These are phyloP conservation scores for Clonostachys sp. DNA, from an alignment of 2,329 filamentous ascomycete species.

Conservation along the genomic window DNA sequence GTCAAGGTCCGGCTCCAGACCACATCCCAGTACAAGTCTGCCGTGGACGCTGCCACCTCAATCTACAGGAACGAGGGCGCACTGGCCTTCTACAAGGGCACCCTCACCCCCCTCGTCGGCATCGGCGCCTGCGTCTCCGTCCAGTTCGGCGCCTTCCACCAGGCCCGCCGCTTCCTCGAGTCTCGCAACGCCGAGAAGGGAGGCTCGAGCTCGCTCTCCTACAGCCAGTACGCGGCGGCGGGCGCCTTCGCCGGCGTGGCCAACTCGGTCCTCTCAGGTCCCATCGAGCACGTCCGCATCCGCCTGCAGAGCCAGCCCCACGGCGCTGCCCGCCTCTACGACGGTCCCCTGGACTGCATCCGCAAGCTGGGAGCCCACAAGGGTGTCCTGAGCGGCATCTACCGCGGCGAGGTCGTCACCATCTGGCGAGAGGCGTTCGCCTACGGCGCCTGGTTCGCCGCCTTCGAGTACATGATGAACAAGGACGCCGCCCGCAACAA, in stretches of 20 bases:
- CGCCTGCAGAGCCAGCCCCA: constrained; percentile 95
- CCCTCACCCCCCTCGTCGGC: constrained; percentile 86
- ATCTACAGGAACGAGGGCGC: constrained; percentile 88
- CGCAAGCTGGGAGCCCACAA: constrained; percentile 67
- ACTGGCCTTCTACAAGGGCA: constrained; percentile 96
- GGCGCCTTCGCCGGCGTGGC: constrained; percentile 90
- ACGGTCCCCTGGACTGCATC: constrained; percentile 84
- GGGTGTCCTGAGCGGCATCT: constrained; percentile 68
- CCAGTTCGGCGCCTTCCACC: constrained; percentile 96
- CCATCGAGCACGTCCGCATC: constrained; percentile 97
- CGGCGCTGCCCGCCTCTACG: constrained; percentile 72
- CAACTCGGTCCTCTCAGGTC: constrained; percentile 82
- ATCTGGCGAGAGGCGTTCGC: constrained; percentile 85
- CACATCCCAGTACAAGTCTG: constrained; percentile 72
- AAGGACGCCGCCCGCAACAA: constrained; percentile 74
- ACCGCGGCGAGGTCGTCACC: constrained; percentile 84
- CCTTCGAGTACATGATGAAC: constrained; percentile 97
- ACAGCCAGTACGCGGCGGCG: constrained; percentile 82
- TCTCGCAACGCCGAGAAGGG: constrained; percentile 53
- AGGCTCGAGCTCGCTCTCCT: constrained; percentile 53
- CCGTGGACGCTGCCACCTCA: constrained; percentile 72
- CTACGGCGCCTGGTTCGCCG: constrained; percentile 92
- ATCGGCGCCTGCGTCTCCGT: constrained; percentile 98
- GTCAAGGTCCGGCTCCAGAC: constrained; percentile 98
- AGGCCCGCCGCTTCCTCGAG: constrained; percentile 83